Evolutionary conservation across 139 green algal genomes (phyloP).

Genomic region (Ettlia oleoabundans): DNA sequence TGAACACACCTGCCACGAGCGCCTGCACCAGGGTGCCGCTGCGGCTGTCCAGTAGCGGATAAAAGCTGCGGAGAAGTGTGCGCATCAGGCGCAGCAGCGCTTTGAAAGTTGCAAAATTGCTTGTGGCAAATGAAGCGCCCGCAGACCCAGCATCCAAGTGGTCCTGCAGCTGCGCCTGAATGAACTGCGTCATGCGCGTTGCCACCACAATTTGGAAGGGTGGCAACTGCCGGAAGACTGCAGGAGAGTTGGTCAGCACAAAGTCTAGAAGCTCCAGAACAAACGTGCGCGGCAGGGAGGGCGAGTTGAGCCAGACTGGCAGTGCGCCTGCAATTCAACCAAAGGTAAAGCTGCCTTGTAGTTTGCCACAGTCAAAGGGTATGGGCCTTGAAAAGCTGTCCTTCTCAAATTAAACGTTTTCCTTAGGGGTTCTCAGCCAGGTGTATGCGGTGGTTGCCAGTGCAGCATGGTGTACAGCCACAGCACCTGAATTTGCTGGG

Average conservation of each 20-base stretch:
- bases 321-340: conserved; percentile 37
- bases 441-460: too few species aligned
- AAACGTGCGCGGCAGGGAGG: conserved; percentile 64
- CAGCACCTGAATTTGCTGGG: too few species aligned
- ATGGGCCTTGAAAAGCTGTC: too few species aligned
- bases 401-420: too few species aligned
- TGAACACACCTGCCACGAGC: conserved; percentile 49
- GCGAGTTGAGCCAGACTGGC: conserved; percentile 63
- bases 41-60: conserved; percentile 37
- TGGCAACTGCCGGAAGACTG: conserved; percentile 58
- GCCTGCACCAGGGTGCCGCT: conserved; percentile 53
- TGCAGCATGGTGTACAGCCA: too few species aligned
- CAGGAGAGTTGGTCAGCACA: conserved; percentile 68
- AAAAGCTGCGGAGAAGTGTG: conserved; percentile 60
- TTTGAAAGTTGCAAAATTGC: conserved; percentile 45
- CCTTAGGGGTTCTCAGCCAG: too few species aligned
- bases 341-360: too few species aligned
- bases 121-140: conserved; percentile 52
- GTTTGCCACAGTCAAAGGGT: too few species aligned
- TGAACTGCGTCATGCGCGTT: conserved; percentile 47
- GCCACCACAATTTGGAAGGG: conserved; percentile 44
- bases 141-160: conserved; percentile 54
- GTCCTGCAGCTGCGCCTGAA: conserved; percentile 64
- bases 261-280: conserved; percentile 84
- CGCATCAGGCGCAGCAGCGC: conserved; percentile 62